Evolutionary conservation across 2,329 filamentous ascomycete species (phyloP), one percentile per base, ranked within the genome.

Genomic region (Aspergillus versicolor): DNA sequence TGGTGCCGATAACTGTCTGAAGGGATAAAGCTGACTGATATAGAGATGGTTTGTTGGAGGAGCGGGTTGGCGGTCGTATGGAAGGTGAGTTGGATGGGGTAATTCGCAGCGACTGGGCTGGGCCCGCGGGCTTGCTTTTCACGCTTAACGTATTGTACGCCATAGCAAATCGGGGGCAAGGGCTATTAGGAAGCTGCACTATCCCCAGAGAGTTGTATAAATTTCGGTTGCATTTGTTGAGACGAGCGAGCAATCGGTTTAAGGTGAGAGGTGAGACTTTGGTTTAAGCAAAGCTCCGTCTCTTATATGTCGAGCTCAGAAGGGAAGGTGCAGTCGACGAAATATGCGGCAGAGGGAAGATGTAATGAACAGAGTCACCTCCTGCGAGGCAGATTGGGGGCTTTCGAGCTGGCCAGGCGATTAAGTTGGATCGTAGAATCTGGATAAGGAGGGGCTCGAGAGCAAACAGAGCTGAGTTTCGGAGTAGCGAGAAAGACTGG

Each of bases 1-100:
- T 97, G 22, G 92, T 96, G 46, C 94, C 94, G 67, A 97, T 89
- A 56, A 97, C 91, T 61, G 91, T 87, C 72, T 88, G 88, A 60
- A 97, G 80, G 40, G 88, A 88, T 44, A 97, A 81, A 41, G 74
- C 77, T 63, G 78, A 70, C 62, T 76, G 72, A 55, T 75, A 72
- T 44, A 63, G 60, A 3, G 74, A 66, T 32, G 76, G 61, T 69
- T 82, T 85, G 63, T 77, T 75, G 30, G 88, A 85, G 49, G 89
- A 88, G 69, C 88, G 84, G 17, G 84, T 77, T 34, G 84, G 82
- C 40, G 86, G 83, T 57, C 81, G 81, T 47, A 86, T 72, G 68
- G 84, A 87, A 54, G 90, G 90, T 57, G 90, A 92, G 72, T 86
- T 91, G 58, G 89, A 88, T 55, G 91, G 90, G 56, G 90, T 92